These are phyloP conservation scores for Vigna nakashimae DNA, from an alignment of 306 rosid species.

Conservation along the genomic window DNA sequence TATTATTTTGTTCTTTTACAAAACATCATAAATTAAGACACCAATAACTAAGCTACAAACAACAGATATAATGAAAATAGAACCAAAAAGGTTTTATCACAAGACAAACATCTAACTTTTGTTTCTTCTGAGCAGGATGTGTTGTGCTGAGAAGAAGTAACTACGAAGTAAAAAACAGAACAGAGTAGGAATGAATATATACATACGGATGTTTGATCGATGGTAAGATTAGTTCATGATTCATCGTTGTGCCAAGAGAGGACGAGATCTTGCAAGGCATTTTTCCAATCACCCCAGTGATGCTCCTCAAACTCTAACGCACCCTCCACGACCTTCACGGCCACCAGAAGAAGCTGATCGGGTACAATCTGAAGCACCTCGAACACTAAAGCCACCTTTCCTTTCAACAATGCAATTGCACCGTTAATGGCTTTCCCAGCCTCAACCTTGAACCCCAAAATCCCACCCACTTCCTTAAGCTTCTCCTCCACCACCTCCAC, in stretches of 20 bases:
- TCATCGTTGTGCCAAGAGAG: slow-evolving; percentile 57
- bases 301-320: slow-evolving; percentile 62
- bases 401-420: slow-evolving; percentile 70
- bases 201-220: not conserved
- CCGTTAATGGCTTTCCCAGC: slow-evolving; percentile 55
- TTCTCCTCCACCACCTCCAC: slow-evolving; percentile 59
- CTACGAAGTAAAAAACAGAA: not conserved
- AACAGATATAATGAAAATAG: not conserved
- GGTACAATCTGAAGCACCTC: slow-evolving; percentile 61
- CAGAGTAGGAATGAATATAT: not conserved
- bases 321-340: slow-evolving; percentile 63
- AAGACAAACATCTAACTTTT: not conserved
- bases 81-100: not conserved
- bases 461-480: slow-evolving; percentile 60
- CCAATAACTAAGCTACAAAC: not conserved
- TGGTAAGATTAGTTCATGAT: not conserved
- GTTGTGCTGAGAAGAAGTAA: too few relatives aligned
- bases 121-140: not conserved
- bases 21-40: not conserved
- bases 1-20: not conserved
- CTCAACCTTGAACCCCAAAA: slow-evolving; percentile 68
- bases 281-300: slow-evolving; percentile 62
- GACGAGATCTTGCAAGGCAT: slow-evolving; percentile 55
- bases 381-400: slow-evolving; percentile 59
- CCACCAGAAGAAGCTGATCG: slow-evolving; percentile 55